Evolutionary conservation across 768 basidiomycete species (phyloP).

Genomic region (Brasilioporus rufonigricans): DNA sequence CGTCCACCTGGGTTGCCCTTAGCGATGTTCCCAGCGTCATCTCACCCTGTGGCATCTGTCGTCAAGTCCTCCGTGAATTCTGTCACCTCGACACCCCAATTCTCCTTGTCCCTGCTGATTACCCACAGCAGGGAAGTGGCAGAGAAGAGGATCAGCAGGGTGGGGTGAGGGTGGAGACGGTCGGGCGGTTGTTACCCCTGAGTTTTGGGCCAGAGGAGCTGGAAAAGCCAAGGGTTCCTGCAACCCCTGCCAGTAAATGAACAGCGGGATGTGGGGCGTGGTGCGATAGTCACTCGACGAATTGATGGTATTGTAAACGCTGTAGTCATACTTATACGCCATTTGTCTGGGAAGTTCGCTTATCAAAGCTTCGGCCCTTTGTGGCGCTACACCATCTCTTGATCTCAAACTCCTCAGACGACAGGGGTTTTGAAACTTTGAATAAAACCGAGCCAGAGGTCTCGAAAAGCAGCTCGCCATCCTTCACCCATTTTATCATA

Average conservation of each 20-base stretch:
- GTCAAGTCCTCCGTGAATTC: conserved; percentile 89
- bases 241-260: not conserved
- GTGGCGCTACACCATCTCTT: no score
- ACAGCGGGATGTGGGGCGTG: no score
- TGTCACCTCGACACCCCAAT: conserved; percentile 72
- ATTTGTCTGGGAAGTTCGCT: no score
- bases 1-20: not conserved
- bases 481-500: not conserved
- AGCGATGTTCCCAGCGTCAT: conserved; percentile 69
- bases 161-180: conserved; percentile 57
- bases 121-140: conserved; percentile 28
- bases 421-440: no score
- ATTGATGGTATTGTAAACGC: no score
- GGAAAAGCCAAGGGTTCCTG: conserved; percentile 41
- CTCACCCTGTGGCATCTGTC: conserved; percentile 93
- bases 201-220: conserved; percentile 90
- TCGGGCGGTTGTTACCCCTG: conserved; percentile 74
- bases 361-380: no score
- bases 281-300: no score
- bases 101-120: conserved; percentile 66
- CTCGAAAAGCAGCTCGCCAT: no score
- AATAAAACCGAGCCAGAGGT: no score
- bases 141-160: conserved; percentile 29
- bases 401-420: no score
- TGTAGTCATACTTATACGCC: no score